Conservation (phyloP, 1,284 basidiomycete genomes). For the Phylloboletellus chloephorus region DNA sequence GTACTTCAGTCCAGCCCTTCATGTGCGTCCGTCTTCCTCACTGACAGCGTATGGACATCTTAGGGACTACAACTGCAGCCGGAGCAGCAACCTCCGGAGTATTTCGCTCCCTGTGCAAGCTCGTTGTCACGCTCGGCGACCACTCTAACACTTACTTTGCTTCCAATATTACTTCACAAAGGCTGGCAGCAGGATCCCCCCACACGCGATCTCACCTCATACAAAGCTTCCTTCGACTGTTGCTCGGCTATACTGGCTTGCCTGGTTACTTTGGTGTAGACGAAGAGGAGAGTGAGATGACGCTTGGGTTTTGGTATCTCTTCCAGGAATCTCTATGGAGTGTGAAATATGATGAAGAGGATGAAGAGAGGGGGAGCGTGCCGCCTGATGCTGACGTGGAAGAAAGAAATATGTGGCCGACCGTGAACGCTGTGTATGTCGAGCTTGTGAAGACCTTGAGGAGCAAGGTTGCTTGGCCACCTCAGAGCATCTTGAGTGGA, state of each 20-base stretch:
- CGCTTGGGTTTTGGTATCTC: conserved; percentile 81
- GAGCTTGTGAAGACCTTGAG: conserved; percentile 69
- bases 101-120: conserved; percentile 69
- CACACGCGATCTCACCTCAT: conserved; percentile 45
- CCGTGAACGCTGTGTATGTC: conserved; percentile 73
- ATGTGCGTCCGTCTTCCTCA: conserved; percentile 28
- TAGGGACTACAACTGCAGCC: conserved; percentile 16
- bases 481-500: conserved; percentile 36
- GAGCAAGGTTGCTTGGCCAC: conserved; percentile 71
- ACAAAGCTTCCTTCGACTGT: conserved; percentile 65
- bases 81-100: conserved; percentile 49
- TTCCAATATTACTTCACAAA: conserved; percentile 50
- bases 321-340: conserved; percentile 85
- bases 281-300: conserved; percentile 83
- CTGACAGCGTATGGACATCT: not conserved
- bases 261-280: conserved; percentile 74
- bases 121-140: conserved; percentile 76
- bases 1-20: conserved; percentile 48
- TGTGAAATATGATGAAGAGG: conserved; percentile 53
- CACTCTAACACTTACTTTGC: conserved; percentile 82
- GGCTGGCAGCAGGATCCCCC: conserved; percentile 25
- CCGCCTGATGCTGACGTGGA: conserved; percentile 29
- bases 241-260: conserved; percentile 73
- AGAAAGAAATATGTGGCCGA: conserved; percentile 43
- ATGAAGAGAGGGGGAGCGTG: conserved; percentile 34